Evolutionary conservation across 441 rosid genomes (phyloP).

Genomic region (Gossypium gossypioides): DNA sequence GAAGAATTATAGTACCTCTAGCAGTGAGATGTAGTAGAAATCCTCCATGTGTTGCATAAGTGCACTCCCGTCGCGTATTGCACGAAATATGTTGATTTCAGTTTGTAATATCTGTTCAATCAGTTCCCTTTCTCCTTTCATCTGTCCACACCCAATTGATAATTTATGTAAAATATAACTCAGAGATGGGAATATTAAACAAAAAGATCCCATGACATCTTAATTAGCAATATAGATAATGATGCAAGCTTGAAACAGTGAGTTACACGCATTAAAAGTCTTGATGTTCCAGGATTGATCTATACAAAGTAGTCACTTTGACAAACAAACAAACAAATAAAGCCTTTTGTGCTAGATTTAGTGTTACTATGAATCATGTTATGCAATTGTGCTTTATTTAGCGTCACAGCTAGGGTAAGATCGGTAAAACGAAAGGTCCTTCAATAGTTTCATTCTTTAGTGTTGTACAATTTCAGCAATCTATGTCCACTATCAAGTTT

Average conservation of each 20-base stretch:
- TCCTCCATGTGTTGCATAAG: conserved; percentile 99
- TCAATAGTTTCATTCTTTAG: background rate
- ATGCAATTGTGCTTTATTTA: background rate
- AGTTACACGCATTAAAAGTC: background rate
- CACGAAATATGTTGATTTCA: conserved; percentile 73
- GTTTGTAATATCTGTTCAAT: conserved; percentile 81
- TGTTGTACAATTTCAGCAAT: no score
- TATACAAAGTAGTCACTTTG: background rate
- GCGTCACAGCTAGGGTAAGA: background rate
- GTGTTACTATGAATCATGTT: background rate
- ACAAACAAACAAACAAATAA: background rate
- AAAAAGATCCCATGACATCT: background rate
- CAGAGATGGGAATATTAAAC: background rate
- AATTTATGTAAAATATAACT: background rate
- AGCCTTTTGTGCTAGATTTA: background rate
- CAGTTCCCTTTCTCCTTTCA: conserved; percentile 97
- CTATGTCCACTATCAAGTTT: background rate
- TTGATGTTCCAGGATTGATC: background rate
- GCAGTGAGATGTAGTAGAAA: conserved; percentile 78
- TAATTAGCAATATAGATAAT: background rate
- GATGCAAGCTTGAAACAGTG: background rate
- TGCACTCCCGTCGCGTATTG: conserved; percentile 69
- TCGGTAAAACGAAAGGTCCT: background rate
- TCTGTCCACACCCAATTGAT: conserved; percentile 30
- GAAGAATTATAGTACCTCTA: conserved; percentile 48